Evolutionary conservation across 805 yeast genomes (phyloP).

Genomic region (Candida lessepsii): DNA sequence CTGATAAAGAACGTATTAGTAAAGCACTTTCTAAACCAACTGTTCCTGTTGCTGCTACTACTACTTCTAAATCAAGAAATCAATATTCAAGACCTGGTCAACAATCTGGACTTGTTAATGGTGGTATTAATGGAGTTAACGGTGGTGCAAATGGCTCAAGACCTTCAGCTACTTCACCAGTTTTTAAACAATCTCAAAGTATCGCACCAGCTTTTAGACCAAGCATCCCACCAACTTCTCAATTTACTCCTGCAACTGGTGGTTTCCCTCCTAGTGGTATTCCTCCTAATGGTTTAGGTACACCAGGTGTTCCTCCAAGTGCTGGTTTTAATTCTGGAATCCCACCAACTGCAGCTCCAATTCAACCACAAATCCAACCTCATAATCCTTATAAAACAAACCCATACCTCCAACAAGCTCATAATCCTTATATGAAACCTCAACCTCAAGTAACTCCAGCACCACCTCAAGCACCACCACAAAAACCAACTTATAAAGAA

Average conservation of each 20-base stretch:
- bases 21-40: slow-evolving; percentile 53
- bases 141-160: slow-evolving; percentile 12
- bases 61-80: too few relatives aligned
- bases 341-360: slow-evolving; percentile 4
- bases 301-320: background rate
- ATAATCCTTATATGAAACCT: slow-evolving; percentile 36
- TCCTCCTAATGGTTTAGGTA: background rate
- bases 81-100: slow-evolving; percentile 13
- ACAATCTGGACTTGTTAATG: slow-evolving; percentile 9
- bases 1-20: slow-evolving; percentile 75
- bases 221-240: slow-evolving; percentile 1
- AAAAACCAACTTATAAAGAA: slow-evolving; percentile 30
- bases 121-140: background rate
- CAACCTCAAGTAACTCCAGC: slow-evolving; percentile 19
- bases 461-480: slow-evolving; percentile 23
- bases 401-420: slow-evolving; percentile 18
- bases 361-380: background rate
- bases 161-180: slow-evolving; percentile 13
- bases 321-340: too few relatives aligned
- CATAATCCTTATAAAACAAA: slow-evolving; percentile 20
- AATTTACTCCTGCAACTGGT: background rate
- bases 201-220: slow-evolving; percentile 16
- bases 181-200: slow-evolving; percentile 11
- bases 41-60: slow-evolving; percentile 3
- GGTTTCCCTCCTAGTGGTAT: background rate